Evolutionary conservation across 2,329 filamentous ascomycete genomes (phyloP).

Genomic region (Lachnellula arida): DNA sequence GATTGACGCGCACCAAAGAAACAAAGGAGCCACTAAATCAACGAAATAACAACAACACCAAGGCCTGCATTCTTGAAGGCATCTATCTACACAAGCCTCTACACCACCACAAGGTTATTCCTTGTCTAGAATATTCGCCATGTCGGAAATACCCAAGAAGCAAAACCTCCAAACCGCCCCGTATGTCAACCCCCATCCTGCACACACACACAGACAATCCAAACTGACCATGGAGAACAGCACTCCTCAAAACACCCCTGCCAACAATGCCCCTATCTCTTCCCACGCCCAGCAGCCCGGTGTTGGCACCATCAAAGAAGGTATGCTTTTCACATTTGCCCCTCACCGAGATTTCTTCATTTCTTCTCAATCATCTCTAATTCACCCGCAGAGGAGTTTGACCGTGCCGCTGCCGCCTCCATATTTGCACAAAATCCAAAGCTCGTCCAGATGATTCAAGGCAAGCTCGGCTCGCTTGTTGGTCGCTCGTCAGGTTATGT

Average conservation of each 20-base stretch:
- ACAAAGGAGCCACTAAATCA: too few species aligned
- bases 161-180: constrained; percentile 53
- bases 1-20: too few species aligned
- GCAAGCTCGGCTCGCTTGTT: constrained; percentile 87
- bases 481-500: constrained; percentile 96
- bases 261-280: constrained; percentile 92
- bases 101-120: neutral
- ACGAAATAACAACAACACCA: neutral
- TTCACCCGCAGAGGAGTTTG: constrained; percentile 69
- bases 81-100: neutral
- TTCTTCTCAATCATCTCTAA: constrained; percentile 22
- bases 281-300: constrained; percentile 95
- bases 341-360: constrained; percentile 27
- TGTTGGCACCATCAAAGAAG: constrained; percentile 94
- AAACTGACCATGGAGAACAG: constrained; percentile 45
- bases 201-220: constrained; percentile 7
- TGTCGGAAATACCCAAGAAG: constrained; percentile 64
- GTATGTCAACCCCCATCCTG: constrained; percentile 44
- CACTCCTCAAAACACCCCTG: constrained; percentile 97
- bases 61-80: neutral
- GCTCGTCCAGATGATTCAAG: constrained; percentile 96
- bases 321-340: constrained; percentile 49
- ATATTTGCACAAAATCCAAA: constrained; percentile 95
- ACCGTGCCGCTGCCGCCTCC: constrained; percentile 79
- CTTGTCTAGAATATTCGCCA: constrained; percentile 31